Evolutionary conservation across 208 protist genomes (phyloP).

Genomic region (Trypanosoma congolense): DNA sequence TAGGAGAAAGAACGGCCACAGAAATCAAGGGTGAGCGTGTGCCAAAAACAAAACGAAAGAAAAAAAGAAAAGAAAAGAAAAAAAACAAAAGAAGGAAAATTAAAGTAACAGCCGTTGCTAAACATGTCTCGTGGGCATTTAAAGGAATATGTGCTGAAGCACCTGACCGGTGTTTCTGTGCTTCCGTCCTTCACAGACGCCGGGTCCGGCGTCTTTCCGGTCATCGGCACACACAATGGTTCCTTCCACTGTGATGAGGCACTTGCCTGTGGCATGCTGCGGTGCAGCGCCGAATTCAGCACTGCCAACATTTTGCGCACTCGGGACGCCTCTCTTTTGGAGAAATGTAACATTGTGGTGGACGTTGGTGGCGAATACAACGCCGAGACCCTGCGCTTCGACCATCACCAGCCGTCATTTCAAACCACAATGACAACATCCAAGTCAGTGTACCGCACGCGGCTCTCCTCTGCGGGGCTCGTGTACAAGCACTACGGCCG

Average conservation of each 20-base stretch:
- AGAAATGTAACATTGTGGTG: conserved; percentile 80
- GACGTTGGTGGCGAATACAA: conserved; percentile 96
- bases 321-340: conserved; percentile 73
- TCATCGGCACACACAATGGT: conserved; percentile 92
- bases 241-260: conserved; percentile 96
- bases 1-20: too few species aligned
- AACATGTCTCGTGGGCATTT: conserved; percentile 34
- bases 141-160: conserved; percentile 56
- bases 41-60: too few species aligned
- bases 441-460: conserved; percentile 69
- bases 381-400: conserved; percentile 68
- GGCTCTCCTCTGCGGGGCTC: conserved; percentile 89
- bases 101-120: too few species aligned
- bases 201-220: conserved; percentile 9
- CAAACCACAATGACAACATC: conserved; percentile 80
- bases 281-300: conserved; percentile 54
- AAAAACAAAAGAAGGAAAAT: conserved; percentile 13
- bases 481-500: conserved; percentile 94
- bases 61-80: conserved; percentile 14
- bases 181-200: conserved; percentile 27
- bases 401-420: conserved; percentile 95
- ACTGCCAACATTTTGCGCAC: conserved; percentile 74
- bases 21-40: too few species aligned
- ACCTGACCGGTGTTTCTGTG: conserved; percentile 50
- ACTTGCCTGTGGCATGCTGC: conserved; percentile 89